Evolutionary conservation across 1,284 basidiomycete genomes (phyloP).

Genomic region (Cutaneotrichosporon dermatis): DNA sequence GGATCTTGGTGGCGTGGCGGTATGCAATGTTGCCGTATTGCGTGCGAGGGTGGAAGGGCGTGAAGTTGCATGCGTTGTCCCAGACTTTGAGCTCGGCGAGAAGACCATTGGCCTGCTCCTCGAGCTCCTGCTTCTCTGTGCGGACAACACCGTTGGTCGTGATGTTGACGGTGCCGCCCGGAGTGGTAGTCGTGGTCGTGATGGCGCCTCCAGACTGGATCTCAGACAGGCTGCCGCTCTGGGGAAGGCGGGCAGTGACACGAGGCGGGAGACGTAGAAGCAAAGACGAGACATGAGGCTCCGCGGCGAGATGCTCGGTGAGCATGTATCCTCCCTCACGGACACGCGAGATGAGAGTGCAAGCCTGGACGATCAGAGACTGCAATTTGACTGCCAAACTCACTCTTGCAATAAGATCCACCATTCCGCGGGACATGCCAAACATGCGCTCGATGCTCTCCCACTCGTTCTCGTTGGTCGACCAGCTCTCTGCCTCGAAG

Average conservation of each 20-base stretch:
- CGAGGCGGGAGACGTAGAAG: conserved; percentile 18
- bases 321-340: conserved; percentile 19
- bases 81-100: conserved; percentile 40
- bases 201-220: neutral
- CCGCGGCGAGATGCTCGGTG: conserved; percentile 15
- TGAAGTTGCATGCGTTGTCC: conserved; percentile 41
- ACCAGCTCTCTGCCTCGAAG: conserved; percentile 43
- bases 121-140: conserved; percentile 23
- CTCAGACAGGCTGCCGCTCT: conserved; percentile 4
- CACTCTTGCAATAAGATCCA: conserved; percentile 42
- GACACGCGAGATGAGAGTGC: conserved; percentile 30
- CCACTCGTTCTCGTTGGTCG: conserved; percentile 37
- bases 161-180: neutral
- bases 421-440: conserved; percentile 42
- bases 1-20: conserved; percentile 39
- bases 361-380: conserved; percentile 20
- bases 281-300: conserved; percentile 15
- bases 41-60: conserved; percentile 37
- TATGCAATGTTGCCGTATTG: conserved; percentile 44
- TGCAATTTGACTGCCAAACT: conserved; percentile 6
- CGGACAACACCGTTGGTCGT: neutral
- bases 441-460: conserved; percentile 45
- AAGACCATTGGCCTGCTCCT: conserved; percentile 31
- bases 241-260: conserved; percentile 19
- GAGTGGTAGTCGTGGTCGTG: neutral